These are phyloP conservation scores for Gardenia jasminoides DNA, from an alignment of 257 asterid genomes.

Conservation along the genomic window DNA sequence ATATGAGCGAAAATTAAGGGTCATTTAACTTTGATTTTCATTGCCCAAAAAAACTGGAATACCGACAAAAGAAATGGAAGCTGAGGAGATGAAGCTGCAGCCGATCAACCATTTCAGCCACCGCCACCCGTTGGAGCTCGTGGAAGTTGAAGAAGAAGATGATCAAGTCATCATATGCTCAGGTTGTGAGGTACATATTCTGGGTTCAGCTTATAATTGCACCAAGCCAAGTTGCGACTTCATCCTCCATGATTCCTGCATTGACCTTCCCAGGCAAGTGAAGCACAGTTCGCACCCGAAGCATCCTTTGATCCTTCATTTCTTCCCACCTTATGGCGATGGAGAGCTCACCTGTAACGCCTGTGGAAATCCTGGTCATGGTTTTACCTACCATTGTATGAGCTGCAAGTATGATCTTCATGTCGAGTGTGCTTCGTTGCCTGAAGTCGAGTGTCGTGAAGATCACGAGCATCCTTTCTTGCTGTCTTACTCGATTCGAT, in stretches of 20 bases:
- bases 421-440: slow-evolving; percentile 41
- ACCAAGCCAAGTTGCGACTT: slow-evolving; percentile 34
- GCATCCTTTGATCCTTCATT: slow-evolving; percentile 27
- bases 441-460: slow-evolving; percentile 34
- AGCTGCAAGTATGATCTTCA: slow-evolving; percentile 37
- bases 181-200: slow-evolving; percentile 32
- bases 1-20: neutral
- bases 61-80: neutral
- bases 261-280: slow-evolving; percentile 29
- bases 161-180: slow-evolving; percentile 24
- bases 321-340: slow-evolving; percentile 26
- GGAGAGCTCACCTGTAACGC: slow-evolving; percentile 33
- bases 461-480: slow-evolving; percentile 39
- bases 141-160: slow-evolving; percentile 11
- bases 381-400: slow-evolving; percentile 34
- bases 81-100: neutral
- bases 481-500: slow-evolving; percentile 15
- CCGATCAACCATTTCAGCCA: slow-evolving; percentile 29
- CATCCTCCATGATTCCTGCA: slow-evolving; percentile 40
- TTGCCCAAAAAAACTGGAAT: neutral
- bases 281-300: slow-evolving; percentile 35
- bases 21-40: neutral
- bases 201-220: slow-evolving; percentile 33
- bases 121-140: slow-evolving; percentile 28
- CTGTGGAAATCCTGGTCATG: slow-evolving; percentile 28